Base-by-base conservation (phyloP, 306 rosid genomes). In the Cucurbita argyrosperma region DNA sequence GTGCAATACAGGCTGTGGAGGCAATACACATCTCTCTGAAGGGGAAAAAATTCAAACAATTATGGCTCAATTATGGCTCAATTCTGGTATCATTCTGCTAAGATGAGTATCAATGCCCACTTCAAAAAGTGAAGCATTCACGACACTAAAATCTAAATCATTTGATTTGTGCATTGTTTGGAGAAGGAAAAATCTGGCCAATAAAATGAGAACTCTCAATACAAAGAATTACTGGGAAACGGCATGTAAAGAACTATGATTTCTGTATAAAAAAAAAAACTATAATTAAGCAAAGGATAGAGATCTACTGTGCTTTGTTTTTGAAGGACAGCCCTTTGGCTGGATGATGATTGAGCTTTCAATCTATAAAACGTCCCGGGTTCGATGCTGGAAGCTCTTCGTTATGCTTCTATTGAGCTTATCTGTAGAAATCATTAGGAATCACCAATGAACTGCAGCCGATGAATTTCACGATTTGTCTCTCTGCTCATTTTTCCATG, bases 401-500 rank as follows among this genome's bases (percentile, higher is more conserved):
- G 45, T 51, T 14, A 38, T 16, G 15, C 56, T 38, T 70, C 42
- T 47, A 50, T 16, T 70, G 30, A 50, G 30, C 60, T 70, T 19
- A 35, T 26, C 35, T 30, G 35, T 30, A 3, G 35, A 30, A 30
- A 30, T 30, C 35, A 30, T 30, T 30, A 30, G 35, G 1, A 70
- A 70, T 16, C 58, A 14, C 7, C 18, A 23, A 45, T 2, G 14
- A 49, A 70, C 16, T 70, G 15, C 59, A 12, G 30, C 50, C 14
- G 0, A 30, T 50, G 16, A 35, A 11, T 70, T 7, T 84, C 72
- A 85, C 52, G 83, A 75, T 57, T 78, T 84, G 57, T 68, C 80
- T 76, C 87, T 78, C 80, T 76, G 96, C 80, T 91, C 99, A 74
- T 77, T 94, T 74, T 89, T 86, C 96, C 93, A 89, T 37, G 97